These are phyloP conservation scores for Trichophyton rubrum DNA, from an alignment of 2,329 filamentous ascomycete species.

Conservation along the genomic window DNA sequence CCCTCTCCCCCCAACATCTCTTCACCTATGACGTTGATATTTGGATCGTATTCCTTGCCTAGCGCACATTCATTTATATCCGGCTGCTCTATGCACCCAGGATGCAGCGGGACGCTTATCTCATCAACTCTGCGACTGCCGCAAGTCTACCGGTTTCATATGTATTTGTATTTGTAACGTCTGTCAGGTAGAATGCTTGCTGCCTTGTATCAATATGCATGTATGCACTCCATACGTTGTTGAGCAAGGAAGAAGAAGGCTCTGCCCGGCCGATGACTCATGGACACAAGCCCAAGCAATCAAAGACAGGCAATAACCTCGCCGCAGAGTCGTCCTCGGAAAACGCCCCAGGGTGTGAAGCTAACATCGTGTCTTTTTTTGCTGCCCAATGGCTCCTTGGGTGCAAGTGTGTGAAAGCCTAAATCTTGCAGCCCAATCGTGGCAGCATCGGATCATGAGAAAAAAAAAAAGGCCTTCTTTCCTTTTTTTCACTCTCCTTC, in stretches of 20 bases:
- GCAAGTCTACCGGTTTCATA: background rate
- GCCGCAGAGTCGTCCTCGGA: background rate
- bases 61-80: background rate
- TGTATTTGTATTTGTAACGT: background rate
- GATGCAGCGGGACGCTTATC: background rate
- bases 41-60: background rate
- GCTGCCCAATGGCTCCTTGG: slow-evolving; percentile 2
- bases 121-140: background rate
- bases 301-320: background rate
- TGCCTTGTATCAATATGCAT: background rate
- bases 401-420: background rate
- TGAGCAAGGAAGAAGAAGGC: background rate
- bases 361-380: background rate
- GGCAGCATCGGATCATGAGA: background rate
- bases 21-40: background rate
- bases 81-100: background rate
- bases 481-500: background rate
- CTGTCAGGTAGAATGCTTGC: no score
- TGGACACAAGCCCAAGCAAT: background rate
- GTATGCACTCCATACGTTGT: background rate
- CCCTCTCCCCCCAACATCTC: background rate
- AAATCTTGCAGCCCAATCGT: slow-evolving; percentile 2
- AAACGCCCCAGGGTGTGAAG: background rate
- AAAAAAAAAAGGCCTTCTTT: background rate
- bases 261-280: background rate